These are phyloP conservation scores for Camelina hispida DNA, from an alignment of 345 rosid species.

Conservation along the genomic window DNA sequence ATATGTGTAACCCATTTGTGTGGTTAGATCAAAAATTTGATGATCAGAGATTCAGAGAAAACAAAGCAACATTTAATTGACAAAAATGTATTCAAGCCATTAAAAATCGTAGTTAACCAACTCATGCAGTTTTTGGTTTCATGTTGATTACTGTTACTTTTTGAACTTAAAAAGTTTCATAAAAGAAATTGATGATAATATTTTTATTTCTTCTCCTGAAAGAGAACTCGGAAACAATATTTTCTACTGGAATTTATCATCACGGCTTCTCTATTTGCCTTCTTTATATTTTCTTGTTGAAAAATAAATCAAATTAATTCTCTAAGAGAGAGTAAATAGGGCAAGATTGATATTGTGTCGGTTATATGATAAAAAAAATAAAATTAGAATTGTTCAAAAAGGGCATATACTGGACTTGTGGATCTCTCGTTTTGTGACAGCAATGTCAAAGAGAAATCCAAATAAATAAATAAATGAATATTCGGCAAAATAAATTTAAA, in stretches of 20 bases:
- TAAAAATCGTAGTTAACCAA: neutral
- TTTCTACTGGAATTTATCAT: neutral
- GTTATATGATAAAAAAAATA: constrained; percentile 3
- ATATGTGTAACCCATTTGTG: too few relatives aligned
- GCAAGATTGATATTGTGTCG: constrained; percentile 18
- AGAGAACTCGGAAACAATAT: too few relatives aligned
- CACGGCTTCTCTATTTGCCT: neutral
- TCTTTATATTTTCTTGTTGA: neutral
- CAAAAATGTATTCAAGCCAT: neutral
- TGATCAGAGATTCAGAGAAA: neutral
- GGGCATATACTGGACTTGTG: constrained; percentile 43
- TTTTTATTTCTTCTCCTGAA: too few relatives aligned
- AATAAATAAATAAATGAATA: constrained; percentile 5
- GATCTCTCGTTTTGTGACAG: constrained; percentile 30
- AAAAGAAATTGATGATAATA: too few relatives aligned
- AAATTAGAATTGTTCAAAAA: neutral
- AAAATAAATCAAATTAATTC: neutral
- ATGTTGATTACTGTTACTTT: neutral
- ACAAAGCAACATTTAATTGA: neutral
- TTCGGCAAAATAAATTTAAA: constrained; percentile 17
- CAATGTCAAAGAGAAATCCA: constrained; percentile 28
- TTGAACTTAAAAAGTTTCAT: neutral
- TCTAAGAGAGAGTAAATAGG: neutral
- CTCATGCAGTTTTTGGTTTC: neutral
- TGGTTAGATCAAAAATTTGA: too few relatives aligned